Base-by-base conservation (phyloP, 116 monocot species). In the Trichopus zeylanicus region DNA sequence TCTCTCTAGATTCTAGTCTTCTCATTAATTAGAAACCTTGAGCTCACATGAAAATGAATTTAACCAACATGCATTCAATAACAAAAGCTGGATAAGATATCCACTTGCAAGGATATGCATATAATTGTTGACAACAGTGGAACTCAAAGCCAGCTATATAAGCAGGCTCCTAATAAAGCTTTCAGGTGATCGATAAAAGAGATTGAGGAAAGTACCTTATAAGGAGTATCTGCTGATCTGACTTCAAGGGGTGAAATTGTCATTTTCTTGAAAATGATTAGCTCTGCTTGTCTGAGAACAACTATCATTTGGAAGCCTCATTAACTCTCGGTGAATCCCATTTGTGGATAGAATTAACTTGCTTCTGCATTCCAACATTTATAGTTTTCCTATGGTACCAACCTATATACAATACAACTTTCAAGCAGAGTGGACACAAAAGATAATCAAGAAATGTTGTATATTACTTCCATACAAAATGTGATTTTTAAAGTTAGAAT, bases 221-320 rank as follows among this genome's bases (percentile, higher is more conserved):
- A 32, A 86, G 88, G 47, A 98, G 98, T 70, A 82, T 48, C 58
- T 98, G 86, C 4, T 39, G 60, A 71, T 86, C 81, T 51, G 86
- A 86, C 67, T 86, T 81, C 81, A 81, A 63, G 77, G 59, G 65
- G 81, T 78, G 30, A 86, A 81, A 48, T 81, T 78, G 51, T 86
- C 81, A 58, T 71, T 71, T 25, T 74, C 74, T 54, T 37, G 51
- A 7, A 67, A 57, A 59, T 79, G 24, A 57, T 64, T 73, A 15
- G 79, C 73, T 83, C 54, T 77, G 52, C 77, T 70, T 22, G 63
- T 12, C 56, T 67, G 67, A 63, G 74, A 34, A 60, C 38, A 29
- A 60, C 46, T 35, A 55, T 71, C 64, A 60, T 60, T 64, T 60
- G 74, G 32, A 70, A 67, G 59, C 46, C 70, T 67, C 74, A 77